Percentiles rank a stretch among this genome's conserved stretches.
These are phyloP conservation scores for Veloboletus limbatus DNA, from an alignment of 1,284 basidiomycete genomes.

Conservation along the genomic window DNA sequence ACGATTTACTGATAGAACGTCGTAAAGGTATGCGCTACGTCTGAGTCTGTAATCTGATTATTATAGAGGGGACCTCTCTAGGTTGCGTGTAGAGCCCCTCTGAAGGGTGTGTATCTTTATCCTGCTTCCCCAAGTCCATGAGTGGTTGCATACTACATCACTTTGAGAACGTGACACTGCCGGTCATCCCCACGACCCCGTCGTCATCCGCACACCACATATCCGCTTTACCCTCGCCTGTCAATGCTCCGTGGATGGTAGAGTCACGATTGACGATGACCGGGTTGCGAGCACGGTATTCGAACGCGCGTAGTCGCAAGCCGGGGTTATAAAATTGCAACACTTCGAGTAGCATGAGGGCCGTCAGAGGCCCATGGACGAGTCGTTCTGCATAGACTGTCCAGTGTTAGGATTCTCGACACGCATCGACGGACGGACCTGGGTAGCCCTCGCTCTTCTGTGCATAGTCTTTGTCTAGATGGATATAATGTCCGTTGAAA, in stretches of 20 bases:
- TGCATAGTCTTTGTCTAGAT: conserved; percentile 71
- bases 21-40: conserved; percentile 55
- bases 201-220: conserved; percentile 58
- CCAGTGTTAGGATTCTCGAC: not conserved
- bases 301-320: conserved; percentile 49
- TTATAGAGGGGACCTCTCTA: too few relatives aligned
- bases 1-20: conserved; percentile 2
- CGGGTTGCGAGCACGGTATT: conserved; percentile 76
- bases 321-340: conserved; percentile 47
- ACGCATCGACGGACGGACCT: conserved; percentile 41
- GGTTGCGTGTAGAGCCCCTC: too few relatives aligned
- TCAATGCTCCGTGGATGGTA: conserved; percentile 52
- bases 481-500: conserved; percentile 75
- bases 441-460: conserved; percentile 69
- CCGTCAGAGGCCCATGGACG: conserved; percentile 80
- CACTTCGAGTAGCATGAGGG: conserved; percentile 71
- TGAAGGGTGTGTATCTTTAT: too few relatives aligned
- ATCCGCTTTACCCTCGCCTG: conserved; percentile 36
- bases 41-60: conserved; percentile 7
- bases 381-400: conserved; percentile 54
- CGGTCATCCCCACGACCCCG: conserved; percentile 74
- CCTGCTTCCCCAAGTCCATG: too few relatives aligned
- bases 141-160: conserved; percentile 7
- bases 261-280: conserved; percentile 62
- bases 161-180: conserved; percentile 35